phyloP scores from a whole-genome alignment of 208 protist species.

The Trypanosoma avium region DNA sequence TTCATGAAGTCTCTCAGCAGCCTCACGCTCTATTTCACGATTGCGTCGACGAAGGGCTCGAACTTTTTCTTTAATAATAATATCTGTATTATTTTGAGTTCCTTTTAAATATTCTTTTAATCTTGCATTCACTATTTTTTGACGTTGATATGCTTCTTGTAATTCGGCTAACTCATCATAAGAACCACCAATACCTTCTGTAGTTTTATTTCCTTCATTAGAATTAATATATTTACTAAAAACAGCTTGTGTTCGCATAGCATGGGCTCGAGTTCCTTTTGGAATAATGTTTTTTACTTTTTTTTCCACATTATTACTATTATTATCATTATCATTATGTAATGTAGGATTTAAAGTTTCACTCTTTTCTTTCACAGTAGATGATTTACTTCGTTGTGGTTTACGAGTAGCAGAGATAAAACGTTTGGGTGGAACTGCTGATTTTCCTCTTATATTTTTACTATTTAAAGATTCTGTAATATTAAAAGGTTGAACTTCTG shows the following conservation, averaged over 20 bases:
- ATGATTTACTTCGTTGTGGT: conserved; percentile 9
- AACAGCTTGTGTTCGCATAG: conserved; percentile 70
- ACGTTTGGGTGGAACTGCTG: conserved; percentile 9
- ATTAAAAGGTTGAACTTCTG: conserved; percentile 53
- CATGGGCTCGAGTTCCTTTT: conserved; percentile 74
- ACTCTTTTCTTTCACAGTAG: background rate
- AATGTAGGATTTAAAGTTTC: background rate
- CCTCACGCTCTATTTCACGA: conserved; percentile 50
- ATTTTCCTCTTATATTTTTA: conserved; percentile 20
- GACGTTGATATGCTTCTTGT: conserved; percentile 21
- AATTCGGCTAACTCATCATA: conserved; percentile 31
- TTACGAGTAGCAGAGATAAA: conserved; percentile 4
- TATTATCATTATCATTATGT: background rate
- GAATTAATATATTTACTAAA: conserved; percentile 58
- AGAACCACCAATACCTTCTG: conserved; percentile 29
- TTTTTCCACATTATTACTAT: background rate
- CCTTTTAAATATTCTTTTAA: conserved; percentile 60
- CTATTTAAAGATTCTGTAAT: conserved; percentile 42
- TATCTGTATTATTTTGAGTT: conserved; percentile 46
- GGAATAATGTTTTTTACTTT: conserved; percentile 24
- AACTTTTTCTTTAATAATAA: conserved; percentile 61
- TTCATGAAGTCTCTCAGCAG: conserved; percentile 52
- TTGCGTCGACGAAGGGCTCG: conserved; percentile 41
- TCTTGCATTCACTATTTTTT: conserved; percentile 58
- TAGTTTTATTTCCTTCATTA: too few relatives aligned